Conservation (phyloP, 805 yeast species). For the Spathaspora girioi region DNA sequence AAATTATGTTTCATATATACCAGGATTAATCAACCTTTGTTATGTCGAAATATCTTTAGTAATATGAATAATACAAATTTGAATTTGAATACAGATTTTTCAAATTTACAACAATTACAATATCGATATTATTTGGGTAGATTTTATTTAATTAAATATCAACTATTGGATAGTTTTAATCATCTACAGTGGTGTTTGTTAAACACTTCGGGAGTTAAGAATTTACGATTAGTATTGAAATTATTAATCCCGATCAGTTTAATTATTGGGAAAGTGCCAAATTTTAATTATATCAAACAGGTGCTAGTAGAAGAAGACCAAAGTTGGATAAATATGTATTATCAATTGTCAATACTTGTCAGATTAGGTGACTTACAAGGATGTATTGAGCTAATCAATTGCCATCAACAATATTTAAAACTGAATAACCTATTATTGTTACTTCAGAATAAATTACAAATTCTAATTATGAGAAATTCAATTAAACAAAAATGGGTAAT, state of each 20-base stretch:
- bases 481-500: conserved; percentile 30
- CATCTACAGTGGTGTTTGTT: conserved; percentile 56
- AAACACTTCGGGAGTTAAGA: conserved; percentile 18
- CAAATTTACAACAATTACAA: conserved; percentile 43
- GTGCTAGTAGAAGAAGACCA: conserved; percentile 7
- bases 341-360: conserved; percentile 33
- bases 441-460: conserved; percentile 42
- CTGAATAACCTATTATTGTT: conserved; percentile 30
- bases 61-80: conserved; percentile 53
- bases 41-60: conserved; percentile 59
- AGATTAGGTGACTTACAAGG: conserved; percentile 39
- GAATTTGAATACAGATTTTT: conserved; percentile 32
- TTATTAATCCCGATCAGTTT: conserved; percentile 52
- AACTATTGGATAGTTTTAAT: conserved; percentile 41
- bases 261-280: conserved; percentile 53
- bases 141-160: conserved; percentile 52
- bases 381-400: conserved; percentile 27
- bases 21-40: conserved; percentile 49
- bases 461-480: conserved; percentile 46
- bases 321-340: conserved; percentile 31
- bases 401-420: conserved; percentile 34
- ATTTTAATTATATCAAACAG: conserved; percentile 14
- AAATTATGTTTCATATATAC: conserved; percentile 56
- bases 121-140: conserved; percentile 54
- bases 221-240: conserved; percentile 41